These are phyloP conservation scores for Aspergillus cristatus DNA, from an alignment of 495 filamentous ascomycete genomes.

Conservation along the genomic window DNA sequence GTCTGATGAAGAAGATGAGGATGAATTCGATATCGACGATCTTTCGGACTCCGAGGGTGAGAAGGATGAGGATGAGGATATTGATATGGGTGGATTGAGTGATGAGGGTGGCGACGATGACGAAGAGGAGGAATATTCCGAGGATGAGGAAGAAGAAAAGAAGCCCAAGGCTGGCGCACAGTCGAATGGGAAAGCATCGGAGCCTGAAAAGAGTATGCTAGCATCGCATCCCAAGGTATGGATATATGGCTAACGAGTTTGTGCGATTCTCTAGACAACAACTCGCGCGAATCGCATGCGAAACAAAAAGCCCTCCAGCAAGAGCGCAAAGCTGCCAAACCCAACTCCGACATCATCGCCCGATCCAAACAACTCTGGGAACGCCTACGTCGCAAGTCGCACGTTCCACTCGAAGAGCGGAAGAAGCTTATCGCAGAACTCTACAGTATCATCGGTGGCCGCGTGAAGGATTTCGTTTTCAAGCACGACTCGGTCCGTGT, in stretches of 20 bases:
- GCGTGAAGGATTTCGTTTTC: constrained; percentile 89
- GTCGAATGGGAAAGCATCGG: constrained; percentile 5
- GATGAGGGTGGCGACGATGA: constrained; percentile 21
- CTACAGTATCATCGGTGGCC: constrained; percentile 80
- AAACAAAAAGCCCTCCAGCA: constrained; percentile 84
- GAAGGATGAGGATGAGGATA: constrained; percentile 26
- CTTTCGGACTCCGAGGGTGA: constrained; percentile 33
- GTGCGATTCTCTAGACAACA: constrained; percentile 10
- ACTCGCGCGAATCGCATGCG: constrained; percentile 75
- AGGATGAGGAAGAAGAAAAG: constrained; percentile 6
- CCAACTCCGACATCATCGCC: constrained; percentile 79
- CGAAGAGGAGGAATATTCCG: constrained; percentile 18
- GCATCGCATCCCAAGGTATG: not conserved
- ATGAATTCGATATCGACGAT: constrained; percentile 38
- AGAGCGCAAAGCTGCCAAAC: constrained; percentile 87
- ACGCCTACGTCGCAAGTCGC: constrained; percentile 78
- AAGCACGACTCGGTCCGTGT: constrained; percentile 96
- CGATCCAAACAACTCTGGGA: constrained; percentile 97
- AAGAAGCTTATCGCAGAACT: constrained; percentile 80
- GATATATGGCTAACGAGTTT: constrained; percentile 6
- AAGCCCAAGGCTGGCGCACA: no score
- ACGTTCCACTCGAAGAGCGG: constrained; percentile 76
- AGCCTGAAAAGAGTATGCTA: constrained; percentile 23
- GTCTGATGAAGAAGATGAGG: constrained; percentile 25
- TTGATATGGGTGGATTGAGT: constrained; percentile 27